phyloP scores from a whole-genome alignment of 2,329 filamentous ascomycete species.

The Nothomitra cinnamomea region DNA sequence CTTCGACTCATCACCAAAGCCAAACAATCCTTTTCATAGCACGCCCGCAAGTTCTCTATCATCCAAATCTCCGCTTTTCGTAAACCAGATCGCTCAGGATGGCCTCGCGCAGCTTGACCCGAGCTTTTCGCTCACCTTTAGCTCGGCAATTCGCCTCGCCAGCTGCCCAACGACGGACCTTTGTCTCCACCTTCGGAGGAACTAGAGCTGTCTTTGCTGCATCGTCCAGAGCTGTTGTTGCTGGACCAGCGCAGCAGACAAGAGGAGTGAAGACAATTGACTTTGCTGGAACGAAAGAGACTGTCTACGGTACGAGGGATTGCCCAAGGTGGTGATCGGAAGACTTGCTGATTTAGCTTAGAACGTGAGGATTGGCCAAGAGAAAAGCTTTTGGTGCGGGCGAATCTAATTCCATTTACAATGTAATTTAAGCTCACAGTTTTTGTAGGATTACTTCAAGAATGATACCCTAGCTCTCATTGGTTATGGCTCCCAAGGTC shows the following conservation, averaged over 20 bases:
- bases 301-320: slow-evolving; percentile 62
- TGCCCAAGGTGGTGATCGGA: slow-evolving; percentile 1
- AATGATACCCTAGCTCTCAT: slow-evolving; percentile 98
- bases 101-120: slow-evolving; percentile 31
- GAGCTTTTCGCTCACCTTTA: slow-evolving; percentile 39
- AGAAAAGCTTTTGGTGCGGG: slow-evolving; percentile 83
- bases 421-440: background rate
- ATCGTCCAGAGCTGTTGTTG: slow-evolving; percentile 28
- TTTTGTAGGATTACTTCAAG: slow-evolving; percentile 87
- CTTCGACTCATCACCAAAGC: background rate
- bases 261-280: slow-evolving; percentile 97
- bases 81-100: slow-evolving; percentile 19
- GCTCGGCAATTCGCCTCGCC: slow-evolving; percentile 34
- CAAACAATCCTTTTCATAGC: background rate
- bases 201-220: slow-evolving; percentile 25
- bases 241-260: slow-evolving; percentile 43
- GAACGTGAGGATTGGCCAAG: slow-evolving; percentile 97
- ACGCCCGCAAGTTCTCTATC: background rate
- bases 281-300: slow-evolving; percentile 91
- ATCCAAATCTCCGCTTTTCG: background rate
- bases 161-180: slow-evolving; percentile 36
- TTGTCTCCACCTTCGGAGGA: slow-evolving; percentile 38
- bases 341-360: slow-evolving; percentile 25
- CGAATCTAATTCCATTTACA: background rate
- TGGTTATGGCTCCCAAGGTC: slow-evolving; percentile 94